Evolutionary conservation across 345 rosid genomes (phyloP), one percentile per base, ranked within the genome.

Genomic region (Aethionema arabicum): DNA sequence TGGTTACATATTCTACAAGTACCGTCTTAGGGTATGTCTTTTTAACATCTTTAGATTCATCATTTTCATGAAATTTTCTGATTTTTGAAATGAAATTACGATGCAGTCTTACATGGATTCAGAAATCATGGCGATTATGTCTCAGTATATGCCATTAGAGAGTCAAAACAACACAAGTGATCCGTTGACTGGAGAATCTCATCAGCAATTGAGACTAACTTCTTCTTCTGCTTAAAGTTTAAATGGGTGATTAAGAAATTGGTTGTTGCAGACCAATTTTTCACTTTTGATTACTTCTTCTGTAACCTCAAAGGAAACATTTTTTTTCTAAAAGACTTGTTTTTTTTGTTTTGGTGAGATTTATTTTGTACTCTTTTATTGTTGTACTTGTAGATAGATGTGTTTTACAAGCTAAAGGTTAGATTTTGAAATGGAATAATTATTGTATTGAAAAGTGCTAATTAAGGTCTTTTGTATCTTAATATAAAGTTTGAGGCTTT

Each of bases 121-220:
- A 0, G 99, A 93, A 83, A 84, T 93, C 64, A 84, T 89, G 99
- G 81, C 96, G 33, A 93, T 93, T 60, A 90, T 93, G 99, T 93
- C 97, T 59, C 97, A 90, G 63, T 93, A 93, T 79, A 93, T 93
- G 97, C 99, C 97, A 36, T 81, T 93, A 11, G 97, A 89, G 72
- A 89, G 71, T 81, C 76, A 85, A 56, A 79, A 80, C 32, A 79
- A 80, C 32, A 64, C 74, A 14, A 70, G 9, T 4, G 74, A 70
- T 49, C 69, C 65, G 29, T 2, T 56, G 69, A 70, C 59, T 35
- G 65, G 69, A 21, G 74, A 70, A 56, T 13, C 69, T 49, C 58
- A 61, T 53, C 67, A 63, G 3, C 64, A 63, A 6, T 31, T 70
- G 64, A 63, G 69, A 70, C 30, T 70, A 70, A 70, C 74, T 42